A percentile compares a stretch with the other conserved stretches of the same genome.
These are phyloP conservation scores for Pythium brachiatum DNA, from an alignment of 352 stramenopile species.

Conservation along the genomic window DNA sequence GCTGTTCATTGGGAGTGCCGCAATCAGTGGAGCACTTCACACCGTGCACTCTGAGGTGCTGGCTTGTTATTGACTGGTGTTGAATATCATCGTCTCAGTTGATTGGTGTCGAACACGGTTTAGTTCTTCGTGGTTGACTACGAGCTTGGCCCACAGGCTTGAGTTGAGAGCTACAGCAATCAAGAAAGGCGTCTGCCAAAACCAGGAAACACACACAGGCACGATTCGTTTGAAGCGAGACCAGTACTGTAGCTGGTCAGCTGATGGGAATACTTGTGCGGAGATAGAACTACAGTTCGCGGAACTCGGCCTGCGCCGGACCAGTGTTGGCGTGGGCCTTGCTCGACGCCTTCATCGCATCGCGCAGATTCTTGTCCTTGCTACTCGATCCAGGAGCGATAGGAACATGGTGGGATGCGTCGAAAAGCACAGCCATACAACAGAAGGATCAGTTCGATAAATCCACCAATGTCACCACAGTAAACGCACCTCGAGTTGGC, in stretches of 20 bases:
- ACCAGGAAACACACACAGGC: too few species aligned
- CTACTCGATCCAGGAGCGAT: constrained; percentile 23
- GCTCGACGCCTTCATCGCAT: constrained; percentile 67
- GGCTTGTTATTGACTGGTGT: too few species aligned
- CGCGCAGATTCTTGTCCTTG: constrained; percentile 84
- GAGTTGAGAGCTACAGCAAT: too few species aligned
- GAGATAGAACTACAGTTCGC: constrained; percentile 51
- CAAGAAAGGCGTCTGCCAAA: too few species aligned
- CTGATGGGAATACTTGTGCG: not conserved
- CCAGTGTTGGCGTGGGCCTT: constrained; percentile 21
- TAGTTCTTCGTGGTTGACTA: too few species aligned
- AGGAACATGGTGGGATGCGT: not conserved
- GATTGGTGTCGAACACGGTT: too few species aligned
- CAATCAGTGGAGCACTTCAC: too few species aligned
- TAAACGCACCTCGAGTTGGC: constrained; percentile 72
- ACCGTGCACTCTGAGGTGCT: too few species aligned
- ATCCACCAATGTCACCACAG: not conserved
- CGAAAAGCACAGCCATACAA: not conserved
- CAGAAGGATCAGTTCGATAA: not conserved
- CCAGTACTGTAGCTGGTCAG: not conserved
- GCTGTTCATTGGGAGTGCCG: too few species aligned
- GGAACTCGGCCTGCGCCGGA: constrained; percentile 73
- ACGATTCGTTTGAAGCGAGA: not conserved
- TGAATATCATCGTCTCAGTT: too few species aligned
- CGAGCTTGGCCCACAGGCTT: too few species aligned